phyloP scores from a whole-genome alignment of 768 basidiomycete genomes.

The Arthromyces matolae region DNA sequence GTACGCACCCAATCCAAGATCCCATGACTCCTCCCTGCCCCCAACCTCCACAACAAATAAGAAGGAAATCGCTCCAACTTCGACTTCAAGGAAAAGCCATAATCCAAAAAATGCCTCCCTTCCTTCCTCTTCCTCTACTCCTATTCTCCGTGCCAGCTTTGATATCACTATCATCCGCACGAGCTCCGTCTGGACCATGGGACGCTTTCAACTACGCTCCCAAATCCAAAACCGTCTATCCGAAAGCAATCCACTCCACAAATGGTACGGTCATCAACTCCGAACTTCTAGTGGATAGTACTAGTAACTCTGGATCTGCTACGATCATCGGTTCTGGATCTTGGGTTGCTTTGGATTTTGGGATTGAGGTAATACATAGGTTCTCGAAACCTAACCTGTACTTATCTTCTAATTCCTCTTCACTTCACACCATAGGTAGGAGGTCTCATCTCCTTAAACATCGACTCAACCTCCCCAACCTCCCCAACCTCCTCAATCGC shows the following conservation, averaged over 20 bases:
- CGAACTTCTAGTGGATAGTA: slow-evolving; percentile 31
- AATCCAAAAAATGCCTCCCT: background rate
- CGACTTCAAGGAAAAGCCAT: no score
- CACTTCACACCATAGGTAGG: slow-evolving; percentile 38
- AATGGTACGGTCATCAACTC: slow-evolving; percentile 34
- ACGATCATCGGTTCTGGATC: slow-evolving; percentile 38
- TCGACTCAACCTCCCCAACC: slow-evolving; percentile 31
- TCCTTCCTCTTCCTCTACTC: background rate
- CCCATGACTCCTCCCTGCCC: slow-evolving; percentile 4
- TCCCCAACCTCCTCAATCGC: slow-evolving; percentile 36
- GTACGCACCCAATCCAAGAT: no score
- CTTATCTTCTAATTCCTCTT: background rate
- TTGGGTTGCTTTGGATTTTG: slow-evolving; percentile 54
- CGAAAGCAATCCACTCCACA: slow-evolving; percentile 34
- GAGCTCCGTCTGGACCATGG: slow-evolving; percentile 49
- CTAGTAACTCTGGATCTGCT: slow-evolving; percentile 30
- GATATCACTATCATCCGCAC: slow-evolving; percentile 4
- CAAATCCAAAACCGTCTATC: slow-evolving; percentile 41
- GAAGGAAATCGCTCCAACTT: background rate
- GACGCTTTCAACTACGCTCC: slow-evolving; percentile 51
- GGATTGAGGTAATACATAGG: slow-evolving; percentile 49
- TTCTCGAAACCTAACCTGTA: no score
- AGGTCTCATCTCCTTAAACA: slow-evolving; percentile 47
- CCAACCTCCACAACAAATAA: background rate
- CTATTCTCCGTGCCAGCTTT: no score